A percentile compares a stretch with the other conserved stretches of the same genome.
These are phyloP conservation scores for Triticum monococcum DNA, from an alignment of 176 grass and related monocot species.

Conservation along the genomic window DNA sequence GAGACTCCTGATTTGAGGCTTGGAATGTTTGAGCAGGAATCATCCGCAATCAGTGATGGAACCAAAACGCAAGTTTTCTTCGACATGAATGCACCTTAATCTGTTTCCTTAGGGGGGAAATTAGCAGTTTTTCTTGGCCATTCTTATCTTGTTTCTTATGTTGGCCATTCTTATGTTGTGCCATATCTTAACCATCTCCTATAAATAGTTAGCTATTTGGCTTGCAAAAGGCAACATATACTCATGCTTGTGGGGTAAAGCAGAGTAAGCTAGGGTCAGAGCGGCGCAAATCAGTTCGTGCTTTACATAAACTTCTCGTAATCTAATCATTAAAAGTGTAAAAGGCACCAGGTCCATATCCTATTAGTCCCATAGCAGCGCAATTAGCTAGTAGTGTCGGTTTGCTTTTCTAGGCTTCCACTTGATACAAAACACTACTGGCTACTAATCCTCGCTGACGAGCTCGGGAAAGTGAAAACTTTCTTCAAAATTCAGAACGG, in stretches of 20 bases:
- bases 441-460: neutral
- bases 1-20: too few relatives aligned
- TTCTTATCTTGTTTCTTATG: too few relatives aligned
- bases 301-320: constrained; percentile 40
- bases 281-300: constrained; percentile 27
- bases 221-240: neutral
- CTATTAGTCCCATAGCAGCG: neutral
- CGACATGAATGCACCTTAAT: too few relatives aligned
- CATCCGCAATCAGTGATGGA: too few relatives aligned
- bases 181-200: too few relatives aligned
- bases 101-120: too few relatives aligned
- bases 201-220: neutral
- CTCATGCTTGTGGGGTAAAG: constrained; percentile 29
- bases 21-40: too few relatives aligned
- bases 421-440: too few relatives aligned
- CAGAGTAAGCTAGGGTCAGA: constrained; percentile 1
- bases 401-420: neutral
- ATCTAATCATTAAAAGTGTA: constrained; percentile 15
- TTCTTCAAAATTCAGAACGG: constrained; percentile 8
- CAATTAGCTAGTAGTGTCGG: neutral
- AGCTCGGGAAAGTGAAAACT: neutral
- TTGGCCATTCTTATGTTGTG: too few relatives aligned
- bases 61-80: too few relatives aligned
- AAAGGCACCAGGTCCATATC: neutral
- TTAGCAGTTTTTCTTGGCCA: too few relatives aligned